Conservation (phyloP, 148 eudicot genomes). For the Simmondsia chinensis region DNA sequence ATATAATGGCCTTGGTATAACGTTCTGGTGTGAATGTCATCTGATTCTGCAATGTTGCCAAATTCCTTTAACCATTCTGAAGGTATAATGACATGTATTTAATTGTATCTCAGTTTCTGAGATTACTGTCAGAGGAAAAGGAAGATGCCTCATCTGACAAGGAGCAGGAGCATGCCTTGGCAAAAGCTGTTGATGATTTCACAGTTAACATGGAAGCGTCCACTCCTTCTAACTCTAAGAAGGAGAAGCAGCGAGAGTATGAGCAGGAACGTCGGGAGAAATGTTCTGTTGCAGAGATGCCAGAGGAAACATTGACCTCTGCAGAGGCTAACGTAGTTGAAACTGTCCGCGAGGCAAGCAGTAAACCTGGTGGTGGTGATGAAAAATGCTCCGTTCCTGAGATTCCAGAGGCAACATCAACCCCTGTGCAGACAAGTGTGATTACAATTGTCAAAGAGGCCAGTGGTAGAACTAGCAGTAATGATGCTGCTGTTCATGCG, state of each 20-base stretch:
- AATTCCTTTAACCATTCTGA: neutral
- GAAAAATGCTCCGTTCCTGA: too few species aligned
- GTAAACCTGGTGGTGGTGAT: too few species aligned
- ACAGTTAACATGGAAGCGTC: constrained; percentile 44
- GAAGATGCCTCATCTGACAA: constrained; percentile 36
- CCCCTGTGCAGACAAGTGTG: constrained; percentile 24
- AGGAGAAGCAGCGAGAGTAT: constrained; percentile 52
- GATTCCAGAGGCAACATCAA: constrained; percentile 21
- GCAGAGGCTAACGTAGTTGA: too few species aligned
- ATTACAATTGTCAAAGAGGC: constrained; percentile 23
- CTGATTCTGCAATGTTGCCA: neutral
- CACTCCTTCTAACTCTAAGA: constrained; percentile 31
- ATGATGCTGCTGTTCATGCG: constrained; percentile 19
- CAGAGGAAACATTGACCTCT: too few species aligned
- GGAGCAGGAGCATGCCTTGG: constrained; percentile 57
- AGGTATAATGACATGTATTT: neutral
- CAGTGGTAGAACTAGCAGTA: constrained; percentile 9
- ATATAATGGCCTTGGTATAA: too few species aligned
- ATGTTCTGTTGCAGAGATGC: constrained; percentile 22
- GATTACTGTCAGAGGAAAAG: constrained; percentile 62
- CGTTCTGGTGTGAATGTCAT: neutral
- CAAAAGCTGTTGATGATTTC: constrained; percentile 69
- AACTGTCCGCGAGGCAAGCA: too few species aligned
- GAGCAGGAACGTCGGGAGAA: constrained; percentile 50
- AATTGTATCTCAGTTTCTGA: constrained; percentile 47